A percentile compares a stretch with the other conserved stretches of the same genome.
Conservation (phyloP, 2,329 filamentous ascomycete species). For the Fusarium chaquense region DNA sequence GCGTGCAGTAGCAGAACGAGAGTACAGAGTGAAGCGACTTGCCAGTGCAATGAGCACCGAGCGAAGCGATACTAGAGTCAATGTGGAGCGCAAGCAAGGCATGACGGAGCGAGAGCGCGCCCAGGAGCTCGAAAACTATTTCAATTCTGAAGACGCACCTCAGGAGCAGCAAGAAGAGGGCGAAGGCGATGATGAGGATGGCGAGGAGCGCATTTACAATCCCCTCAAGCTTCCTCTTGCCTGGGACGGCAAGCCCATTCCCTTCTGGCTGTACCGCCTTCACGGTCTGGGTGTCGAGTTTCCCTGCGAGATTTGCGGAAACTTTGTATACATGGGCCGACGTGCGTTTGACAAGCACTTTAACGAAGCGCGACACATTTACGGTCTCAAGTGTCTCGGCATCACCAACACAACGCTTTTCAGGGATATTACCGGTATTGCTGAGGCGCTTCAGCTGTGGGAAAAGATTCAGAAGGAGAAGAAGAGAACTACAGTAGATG, state of each 20-base stretch:
- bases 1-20: conserved; percentile 87
- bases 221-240: conserved; percentile 94
- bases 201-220: conserved; percentile 94
- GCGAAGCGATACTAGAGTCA: conserved; percentile 88
- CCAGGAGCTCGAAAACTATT: conserved; percentile 90
- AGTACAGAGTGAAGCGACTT: conserved; percentile 84
- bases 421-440: conserved; percentile 91
- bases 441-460: conserved; percentile 89
- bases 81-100: conserved; percentile 95
- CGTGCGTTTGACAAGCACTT: conserved; percentile 99
- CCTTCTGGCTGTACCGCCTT: conserved; percentile 98
- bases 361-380: conserved; percentile 91
- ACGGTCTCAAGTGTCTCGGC: conserved; percentile 92
- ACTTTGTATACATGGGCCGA: conserved; percentile 98
- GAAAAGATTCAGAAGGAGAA: conserved; percentile 91
- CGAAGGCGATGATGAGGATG: conserved; percentile 78
- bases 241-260: conserved; percentile 99
- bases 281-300: conserved; percentile 97
- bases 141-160: conserved; percentile 58
- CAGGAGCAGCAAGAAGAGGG: conserved; percentile 62
- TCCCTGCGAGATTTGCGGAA: conserved; percentile 95
- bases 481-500: conserved; percentile 79
- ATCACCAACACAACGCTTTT: conserved; percentile 93
- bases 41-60: conserved; percentile 86
- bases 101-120: conserved; percentile 98